These are phyloP conservation scores for Aspergillus ustus DNA, from an alignment of 2,329 filamentous ascomycete species.

Conservation along the genomic window DNA sequence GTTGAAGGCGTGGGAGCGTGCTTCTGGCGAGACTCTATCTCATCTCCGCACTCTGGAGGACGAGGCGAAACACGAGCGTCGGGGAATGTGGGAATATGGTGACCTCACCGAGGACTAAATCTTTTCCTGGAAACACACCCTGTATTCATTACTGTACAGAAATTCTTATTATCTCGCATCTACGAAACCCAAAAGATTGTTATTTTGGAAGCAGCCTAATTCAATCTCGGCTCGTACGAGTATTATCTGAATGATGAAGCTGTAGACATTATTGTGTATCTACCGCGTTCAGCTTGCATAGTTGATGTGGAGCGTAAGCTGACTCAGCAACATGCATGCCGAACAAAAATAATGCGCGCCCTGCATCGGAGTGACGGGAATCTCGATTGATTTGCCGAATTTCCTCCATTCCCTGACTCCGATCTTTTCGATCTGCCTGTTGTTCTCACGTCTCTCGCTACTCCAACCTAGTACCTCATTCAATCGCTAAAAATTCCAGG, in stretches of 20 bases:
- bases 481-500: background rate
- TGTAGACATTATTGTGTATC: background rate
- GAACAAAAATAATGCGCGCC: background rate
- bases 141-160: slow-evolving; percentile 13
- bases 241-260: background rate
- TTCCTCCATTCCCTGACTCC: slow-evolving; percentile 8
- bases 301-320: background rate
- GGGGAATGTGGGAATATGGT: slow-evolving; percentile 98
- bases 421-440: background rate
- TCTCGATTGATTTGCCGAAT: slow-evolving; percentile 1
- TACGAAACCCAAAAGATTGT: background rate
- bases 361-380: background rate
- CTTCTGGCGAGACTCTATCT: slow-evolving; percentile 72
- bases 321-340: background rate
- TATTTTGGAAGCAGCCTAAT: background rate
- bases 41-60: slow-evolving; percentile 74
- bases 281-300: background rate
- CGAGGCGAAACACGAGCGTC: slow-evolving; percentile 76
- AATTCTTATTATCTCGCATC: slow-evolving; percentile 1
- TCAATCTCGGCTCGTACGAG: background rate
- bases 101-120: slow-evolving; percentile 85
- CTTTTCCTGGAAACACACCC: slow-evolving; percentile 1
- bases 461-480: background rate
- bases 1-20: slow-evolving; percentile 87
- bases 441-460: slow-evolving; percentile 2